These are phyloP conservation scores for Amylocystis lapponica DNA, from an alignment of 768 basidiomycete genomes.

Conservation along the genomic window DNA sequence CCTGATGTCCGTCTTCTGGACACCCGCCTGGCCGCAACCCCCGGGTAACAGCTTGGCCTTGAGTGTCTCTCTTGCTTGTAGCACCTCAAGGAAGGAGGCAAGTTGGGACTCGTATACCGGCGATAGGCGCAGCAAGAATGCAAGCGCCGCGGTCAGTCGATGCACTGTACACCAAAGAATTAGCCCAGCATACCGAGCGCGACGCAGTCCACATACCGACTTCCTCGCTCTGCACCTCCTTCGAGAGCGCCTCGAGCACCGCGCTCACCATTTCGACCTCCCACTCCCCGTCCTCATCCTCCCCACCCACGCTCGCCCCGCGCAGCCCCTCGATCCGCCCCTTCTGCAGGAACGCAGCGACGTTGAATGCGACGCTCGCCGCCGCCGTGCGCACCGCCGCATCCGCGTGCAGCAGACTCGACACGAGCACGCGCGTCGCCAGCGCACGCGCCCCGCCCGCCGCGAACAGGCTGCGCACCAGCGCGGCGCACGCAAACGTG, in stretches of 20 bases:
- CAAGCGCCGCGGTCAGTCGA: conserved; percentile 75
- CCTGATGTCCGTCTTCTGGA: conserved; percentile 61
- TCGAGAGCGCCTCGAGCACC: conserved; percentile 69
- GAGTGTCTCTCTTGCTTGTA: conserved; percentile 55
- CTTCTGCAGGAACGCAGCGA: conserved; percentile 61
- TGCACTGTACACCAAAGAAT: conserved; percentile 50
- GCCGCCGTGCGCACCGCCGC: conserved; percentile 66
- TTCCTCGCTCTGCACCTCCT: conserved; percentile 72
- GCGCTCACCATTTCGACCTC: conserved; percentile 81
- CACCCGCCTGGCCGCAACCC: conserved; percentile 43
- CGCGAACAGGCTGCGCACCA: conserved; percentile 36
- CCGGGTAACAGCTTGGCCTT: conserved; percentile 51
- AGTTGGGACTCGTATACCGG: conserved; percentile 58
- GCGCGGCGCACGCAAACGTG: conserved; percentile 42
- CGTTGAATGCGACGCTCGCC: conserved; percentile 77
- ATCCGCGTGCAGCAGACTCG: conserved; percentile 65
- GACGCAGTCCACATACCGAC: conserved; percentile 49
- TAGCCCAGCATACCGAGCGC: background rate
- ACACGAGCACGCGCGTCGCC: conserved; percentile 54
- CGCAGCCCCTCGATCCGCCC: conserved; percentile 41
- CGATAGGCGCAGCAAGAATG: conserved; percentile 68
- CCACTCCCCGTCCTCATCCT: conserved; percentile 71
- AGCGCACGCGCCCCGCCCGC: conserved; percentile 22
- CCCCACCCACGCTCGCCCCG: conserved; percentile 26
- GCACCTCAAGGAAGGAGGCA: conserved; percentile 57